These are phyloP conservation scores for Ogataea paraovalis DNA, from an alignment of 805 yeast species.

Conservation along the genomic window DNA sequence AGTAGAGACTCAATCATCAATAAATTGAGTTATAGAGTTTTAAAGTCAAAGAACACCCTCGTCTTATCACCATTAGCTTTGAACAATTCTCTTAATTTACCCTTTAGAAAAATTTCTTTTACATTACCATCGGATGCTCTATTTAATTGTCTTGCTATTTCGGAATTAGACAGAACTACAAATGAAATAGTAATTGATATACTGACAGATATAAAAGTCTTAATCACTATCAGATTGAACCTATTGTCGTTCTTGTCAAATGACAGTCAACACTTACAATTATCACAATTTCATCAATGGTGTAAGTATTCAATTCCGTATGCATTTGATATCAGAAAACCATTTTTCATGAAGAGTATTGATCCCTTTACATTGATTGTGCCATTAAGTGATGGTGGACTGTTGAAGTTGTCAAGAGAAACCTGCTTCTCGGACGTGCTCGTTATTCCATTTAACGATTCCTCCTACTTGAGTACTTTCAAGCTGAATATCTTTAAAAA, in stretches of 20 bases:
- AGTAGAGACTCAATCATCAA: conserved; percentile 12
- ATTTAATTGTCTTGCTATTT: conserved; percentile 35
- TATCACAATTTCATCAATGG: conserved; percentile 49
- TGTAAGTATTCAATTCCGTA: conserved; percentile 66
- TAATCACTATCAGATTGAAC: conserved; percentile 47
- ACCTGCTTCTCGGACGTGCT: conserved; percentile 14
- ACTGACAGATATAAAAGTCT: conserved; percentile 46
- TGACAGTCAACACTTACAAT: conserved; percentile 4
- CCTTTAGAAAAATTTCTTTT: conserved; percentile 36
- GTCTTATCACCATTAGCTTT: conserved; percentile 38
- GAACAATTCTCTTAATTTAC: conserved; percentile 32
- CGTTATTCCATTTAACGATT: conserved; percentile 48
- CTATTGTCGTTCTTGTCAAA: conserved; percentile 38
- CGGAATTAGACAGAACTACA: conserved; percentile 26
- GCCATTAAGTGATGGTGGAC: conserved; percentile 72
- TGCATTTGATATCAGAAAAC: conserved; percentile 53
- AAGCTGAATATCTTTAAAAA: conserved; percentile 24
- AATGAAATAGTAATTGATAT: conserved; percentile 44
- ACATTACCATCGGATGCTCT: conserved; percentile 36
- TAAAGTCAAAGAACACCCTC: conserved; percentile 8
- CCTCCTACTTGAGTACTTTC: conserved; percentile 38
- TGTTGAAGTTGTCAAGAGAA: conserved; percentile 48
- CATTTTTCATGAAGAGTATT: conserved; percentile 48
- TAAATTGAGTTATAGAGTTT: conserved; percentile 13
- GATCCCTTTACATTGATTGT: conserved; percentile 46